Base-by-base conservation (phyloP, 441 rosid genomes). In the Euphorbia schlechtendalii region DNA sequence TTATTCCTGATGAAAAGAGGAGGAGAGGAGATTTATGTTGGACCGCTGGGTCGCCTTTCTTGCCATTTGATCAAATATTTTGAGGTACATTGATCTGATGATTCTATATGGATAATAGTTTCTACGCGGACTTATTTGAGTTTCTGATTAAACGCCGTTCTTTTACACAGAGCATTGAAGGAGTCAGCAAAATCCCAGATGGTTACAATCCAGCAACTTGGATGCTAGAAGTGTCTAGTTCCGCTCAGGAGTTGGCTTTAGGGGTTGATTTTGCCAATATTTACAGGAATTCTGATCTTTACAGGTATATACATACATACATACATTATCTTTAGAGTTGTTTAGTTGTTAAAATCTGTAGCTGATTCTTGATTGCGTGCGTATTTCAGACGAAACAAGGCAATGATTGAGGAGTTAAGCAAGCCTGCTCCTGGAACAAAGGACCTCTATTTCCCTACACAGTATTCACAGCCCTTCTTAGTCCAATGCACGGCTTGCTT, bases 181-280 rank as follows among this genome's bases (percentile, higher is more conserved):
- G 92, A 66, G 84, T 85, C 21, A 36, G 69, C 21, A 86, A 83
- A 73, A 88, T 88, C 64, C 86, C 79, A 70, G 88, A 82, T 32
- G 93, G 91, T 12, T 85, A 85, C 61, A 86, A 86, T 60, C 96
- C 96, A 7, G 97, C 97, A 63, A 83, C 93, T 17, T 86, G 97
- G 97, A 86, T 88, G 96, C 71, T 88, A 28, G 96, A 90, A 73
- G 86, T 88, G 41, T 80, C 87, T n/a, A 32, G 73, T 53, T 48
- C 80, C 20, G 75, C 79, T 15, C 90, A 88, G 62, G 97, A 88
- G 70, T 24, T 69, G 14, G 62, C 83, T 71, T 62, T 85, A 59
- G 86, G 82, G 10, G 64, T 84, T 34, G 84, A 90, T 63, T 88
- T 90, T 71, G 66, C 86, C 12, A 78, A 77, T 34, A 12, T 80